These are phyloP conservation scores for Yamadazyma taylorii DNA, from an alignment of 1,139 yeast species.

Conservation along the genomic window DNA sequence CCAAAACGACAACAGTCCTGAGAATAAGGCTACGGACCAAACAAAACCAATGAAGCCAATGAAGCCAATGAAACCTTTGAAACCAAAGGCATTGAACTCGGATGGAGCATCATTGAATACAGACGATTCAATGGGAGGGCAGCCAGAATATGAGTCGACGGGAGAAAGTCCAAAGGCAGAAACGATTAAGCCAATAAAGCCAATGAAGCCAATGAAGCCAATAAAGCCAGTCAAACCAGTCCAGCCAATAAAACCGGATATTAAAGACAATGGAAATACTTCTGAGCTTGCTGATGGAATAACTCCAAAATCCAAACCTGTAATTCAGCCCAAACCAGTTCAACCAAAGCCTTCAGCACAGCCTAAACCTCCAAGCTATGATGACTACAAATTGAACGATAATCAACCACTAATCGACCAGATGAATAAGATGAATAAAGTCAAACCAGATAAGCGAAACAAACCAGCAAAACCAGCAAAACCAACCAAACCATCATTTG, in stretches of 20 bases:
- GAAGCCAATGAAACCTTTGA: too few species aligned
- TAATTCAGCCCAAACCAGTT: not conserved
- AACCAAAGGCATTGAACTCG: too few species aligned
- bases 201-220: too few species aligned
- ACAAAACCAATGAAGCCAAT: too few species aligned
- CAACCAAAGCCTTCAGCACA: conserved; percentile 11
- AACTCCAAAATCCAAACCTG: too few species aligned
- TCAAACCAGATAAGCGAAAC: conserved; percentile 16
- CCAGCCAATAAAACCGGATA: conserved; percentile 3
- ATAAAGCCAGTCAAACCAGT: conserved; percentile 1
- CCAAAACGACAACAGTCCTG: conserved; percentile 12
- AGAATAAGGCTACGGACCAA: too few species aligned
- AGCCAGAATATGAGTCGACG: too few species aligned
- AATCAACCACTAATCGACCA: conserved; percentile 13
- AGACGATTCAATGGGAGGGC: too few species aligned
- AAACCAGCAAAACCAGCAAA: conserved; percentile 17
- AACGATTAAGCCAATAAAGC: not conserved
- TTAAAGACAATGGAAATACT: too few species aligned
- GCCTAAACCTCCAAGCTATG: conserved; percentile 15
- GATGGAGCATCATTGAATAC: too few species aligned
- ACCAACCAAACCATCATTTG: conserved; percentile 5
- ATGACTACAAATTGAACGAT: conserved; percentile 15
- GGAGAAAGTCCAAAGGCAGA: conserved; percentile 7
- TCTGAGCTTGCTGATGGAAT: too few species aligned
- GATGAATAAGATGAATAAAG: conserved; percentile 12